Evolutionary conservation across 352 stramenopile genomes (phyloP), one percentile per base, ranked within the genome.

Genomic region (Pythium dissimile): DNA sequence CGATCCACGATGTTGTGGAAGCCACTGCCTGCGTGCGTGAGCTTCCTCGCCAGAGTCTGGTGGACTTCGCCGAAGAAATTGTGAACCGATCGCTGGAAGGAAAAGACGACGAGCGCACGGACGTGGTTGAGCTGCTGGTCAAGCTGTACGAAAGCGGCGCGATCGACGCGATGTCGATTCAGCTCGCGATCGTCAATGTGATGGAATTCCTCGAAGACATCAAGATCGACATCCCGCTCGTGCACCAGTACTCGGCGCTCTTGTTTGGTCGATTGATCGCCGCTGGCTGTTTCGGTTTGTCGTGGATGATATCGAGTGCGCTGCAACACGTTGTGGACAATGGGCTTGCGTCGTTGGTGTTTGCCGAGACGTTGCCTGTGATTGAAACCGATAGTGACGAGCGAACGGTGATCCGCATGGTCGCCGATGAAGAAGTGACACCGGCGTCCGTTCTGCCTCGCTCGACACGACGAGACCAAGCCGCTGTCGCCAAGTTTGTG

Each of bases 161-260:
- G 18, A 55, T 95, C 8, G 77, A 86, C 35, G 81, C 84, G 0
- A 85, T 81, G 28, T 81, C 72, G 20, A 90, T 95, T 13, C 82
- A 95, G 50, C 43, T 69, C 23, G 84, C 79, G 6, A 50, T 95
- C 5, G 54, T 86, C 21, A 83, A 77, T 18, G 81, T 79, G 16
- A 81, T 88, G 58, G 83, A 94, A 61, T 92, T 93, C 46, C 64
- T 95, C 6, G 86, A 94, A 51, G 86, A 95, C 32, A 73, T 95
- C 53, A 79, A 77, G 46, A 95, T 95, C 46, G 86, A 95, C 58
- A 84, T 94, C 26, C 86, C 86, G 16, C 70, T 90, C 13, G 79
- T 90, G 16, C 82, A 94, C 39, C 71, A 92, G 64, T 93, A 93
- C 65, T 85, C 70, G 24, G 86, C 73, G 6, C 46, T 88, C 21